phyloP scores from a whole-genome alignment of 2,329 filamentous ascomycete genomes.

The Coleophoma cylindrospora region DNA sequence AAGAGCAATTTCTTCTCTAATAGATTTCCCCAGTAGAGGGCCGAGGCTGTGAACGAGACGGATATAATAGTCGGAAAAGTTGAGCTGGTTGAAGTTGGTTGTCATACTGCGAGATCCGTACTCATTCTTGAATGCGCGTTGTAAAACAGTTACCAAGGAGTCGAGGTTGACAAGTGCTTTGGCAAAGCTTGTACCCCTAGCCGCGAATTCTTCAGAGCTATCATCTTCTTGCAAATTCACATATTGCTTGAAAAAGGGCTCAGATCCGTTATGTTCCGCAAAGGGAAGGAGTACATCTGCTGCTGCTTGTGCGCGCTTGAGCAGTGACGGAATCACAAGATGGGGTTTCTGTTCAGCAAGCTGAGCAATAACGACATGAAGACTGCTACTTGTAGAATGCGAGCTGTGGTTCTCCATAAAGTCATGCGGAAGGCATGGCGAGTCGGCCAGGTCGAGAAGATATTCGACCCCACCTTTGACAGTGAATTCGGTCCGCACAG shows the following conservation, averaged over 20 bases:
- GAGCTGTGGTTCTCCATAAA: slow-evolving; percentile 55
- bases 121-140: slow-evolving; percentile 65
- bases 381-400: slow-evolving; percentile 51
- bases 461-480: slow-evolving; percentile 76
- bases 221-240: slow-evolving; percentile 38
- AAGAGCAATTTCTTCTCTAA: slow-evolving; percentile 80
- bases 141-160: slow-evolving; percentile 69
- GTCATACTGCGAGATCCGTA: slow-evolving; percentile 41
- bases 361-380: slow-evolving; percentile 70
- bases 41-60: slow-evolving; percentile 71
- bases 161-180: slow-evolving; percentile 77
- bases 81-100: slow-evolving; percentile 68
- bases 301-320: slow-evolving; percentile 67
- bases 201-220: slow-evolving; percentile 38
- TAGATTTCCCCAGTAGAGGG: slow-evolving; percentile 69
- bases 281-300: slow-evolving; percentile 66
- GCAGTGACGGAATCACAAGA: slow-evolving; percentile 73
- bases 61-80: slow-evolving; percentile 79
- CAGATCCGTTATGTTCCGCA: slow-evolving; percentile 39
- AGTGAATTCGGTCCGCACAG: slow-evolving; percentile 53
- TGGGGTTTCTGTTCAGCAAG: slow-evolving; percentile 78
- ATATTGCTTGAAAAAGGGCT: slow-evolving; percentile 67
- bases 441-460: slow-evolving; percentile 76
- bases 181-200: slow-evolving; percentile 66
- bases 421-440: slow-evolving; percentile 73